phyloP scores from a whole-genome alignment of 495 filamentous ascomycete genomes.

The Chlorociboria aeruginascens region DNA sequence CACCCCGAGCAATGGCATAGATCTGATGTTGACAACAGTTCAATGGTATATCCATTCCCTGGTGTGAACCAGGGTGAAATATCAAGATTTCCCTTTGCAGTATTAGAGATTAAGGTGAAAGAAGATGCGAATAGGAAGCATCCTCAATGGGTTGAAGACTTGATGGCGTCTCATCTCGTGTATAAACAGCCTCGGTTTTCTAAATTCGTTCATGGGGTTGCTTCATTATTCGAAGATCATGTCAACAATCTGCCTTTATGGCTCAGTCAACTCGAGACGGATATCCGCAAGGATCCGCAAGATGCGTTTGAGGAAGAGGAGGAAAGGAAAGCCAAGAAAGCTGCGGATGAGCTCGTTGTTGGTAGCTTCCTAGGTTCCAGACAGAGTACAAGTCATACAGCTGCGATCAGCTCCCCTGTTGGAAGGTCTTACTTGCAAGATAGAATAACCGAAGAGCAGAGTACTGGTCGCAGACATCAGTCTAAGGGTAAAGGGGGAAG shows the following conservation, averaged over 20 bases:
- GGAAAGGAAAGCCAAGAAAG: constrained; percentile 60
- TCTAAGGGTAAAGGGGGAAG: not conserved
- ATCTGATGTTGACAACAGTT: constrained; percentile 68
- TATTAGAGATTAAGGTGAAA: constrained; percentile 87
- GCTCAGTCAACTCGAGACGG: constrained; percentile 78
- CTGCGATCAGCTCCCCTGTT: constrained; percentile 49
- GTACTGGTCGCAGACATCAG: constrained; percentile 1
- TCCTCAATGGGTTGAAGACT: constrained; percentile 76
- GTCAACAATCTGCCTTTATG: constrained; percentile 96
- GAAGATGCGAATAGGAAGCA: constrained; percentile 53
- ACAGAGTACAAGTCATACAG: constrained; percentile 35
- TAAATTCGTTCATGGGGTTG: constrained; percentile 92
- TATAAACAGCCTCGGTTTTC: constrained; percentile 83
- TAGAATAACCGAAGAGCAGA: constrained; percentile 10
- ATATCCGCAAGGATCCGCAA: constrained; percentile 87
- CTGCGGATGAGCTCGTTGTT: constrained; percentile 78
- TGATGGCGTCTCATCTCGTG: constrained; percentile 86
- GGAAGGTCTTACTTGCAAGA: constrained; percentile 41
- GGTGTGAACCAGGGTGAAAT: constrained; percentile 83
- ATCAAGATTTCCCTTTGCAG: constrained; percentile 77
- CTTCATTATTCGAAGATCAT: constrained; percentile 83
- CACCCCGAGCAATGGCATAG: constrained; percentile 86
- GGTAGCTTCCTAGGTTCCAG: constrained; percentile 62
- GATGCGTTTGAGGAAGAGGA: constrained; percentile 87
- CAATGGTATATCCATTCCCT: constrained; percentile 77